Evolutionary conservation across 768 basidiomycete species (phyloP).

Genomic region (Russula dissimulans): DNA sequence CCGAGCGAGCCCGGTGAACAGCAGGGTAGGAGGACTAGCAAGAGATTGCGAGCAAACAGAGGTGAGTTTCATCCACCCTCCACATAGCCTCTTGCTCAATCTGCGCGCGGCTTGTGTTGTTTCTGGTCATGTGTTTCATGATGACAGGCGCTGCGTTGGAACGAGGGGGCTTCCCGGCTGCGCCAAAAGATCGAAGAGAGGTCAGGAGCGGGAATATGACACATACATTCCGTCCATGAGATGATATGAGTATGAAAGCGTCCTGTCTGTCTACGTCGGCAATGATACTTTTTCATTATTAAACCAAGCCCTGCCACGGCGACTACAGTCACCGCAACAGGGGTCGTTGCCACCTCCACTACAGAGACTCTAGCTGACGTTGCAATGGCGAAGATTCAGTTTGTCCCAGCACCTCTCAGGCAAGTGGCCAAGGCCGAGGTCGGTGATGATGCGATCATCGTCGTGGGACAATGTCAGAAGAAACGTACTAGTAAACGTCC

Average conservation of each 20-base stretch:
- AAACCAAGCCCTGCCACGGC: too few relatives aligned
- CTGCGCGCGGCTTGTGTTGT: neutral
- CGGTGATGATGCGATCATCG: too few relatives aligned
- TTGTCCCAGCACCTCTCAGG: too few relatives aligned
- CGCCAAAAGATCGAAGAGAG: constrained; percentile 28
- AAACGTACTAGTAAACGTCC: too few relatives aligned
- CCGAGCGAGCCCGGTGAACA: constrained; percentile 28
- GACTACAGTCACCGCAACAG: too few relatives aligned
- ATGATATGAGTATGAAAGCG: neutral
- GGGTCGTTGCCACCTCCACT: too few relatives aligned
- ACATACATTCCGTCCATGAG: constrained; percentile 25
- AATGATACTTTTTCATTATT: too few relatives aligned
- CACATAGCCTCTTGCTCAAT: too few relatives aligned
- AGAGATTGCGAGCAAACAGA: constrained; percentile 32
- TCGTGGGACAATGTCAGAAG: too few relatives aligned
- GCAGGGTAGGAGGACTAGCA: constrained; percentile 24
- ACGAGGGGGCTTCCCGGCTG: constrained; percentile 26
- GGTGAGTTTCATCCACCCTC: neutral
- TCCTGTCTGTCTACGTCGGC: neutral
- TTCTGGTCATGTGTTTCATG: neutral
- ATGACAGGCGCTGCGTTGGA: constrained; percentile 16
- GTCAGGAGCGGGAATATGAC: constrained; percentile 29
- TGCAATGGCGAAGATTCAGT: too few relatives aligned
- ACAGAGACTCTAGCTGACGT: too few relatives aligned
- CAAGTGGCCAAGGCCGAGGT: too few relatives aligned